Evolutionary conservation across 768 basidiomycete genomes (phyloP).

Genomic region (Stropharia rugosoannulata): DNA sequence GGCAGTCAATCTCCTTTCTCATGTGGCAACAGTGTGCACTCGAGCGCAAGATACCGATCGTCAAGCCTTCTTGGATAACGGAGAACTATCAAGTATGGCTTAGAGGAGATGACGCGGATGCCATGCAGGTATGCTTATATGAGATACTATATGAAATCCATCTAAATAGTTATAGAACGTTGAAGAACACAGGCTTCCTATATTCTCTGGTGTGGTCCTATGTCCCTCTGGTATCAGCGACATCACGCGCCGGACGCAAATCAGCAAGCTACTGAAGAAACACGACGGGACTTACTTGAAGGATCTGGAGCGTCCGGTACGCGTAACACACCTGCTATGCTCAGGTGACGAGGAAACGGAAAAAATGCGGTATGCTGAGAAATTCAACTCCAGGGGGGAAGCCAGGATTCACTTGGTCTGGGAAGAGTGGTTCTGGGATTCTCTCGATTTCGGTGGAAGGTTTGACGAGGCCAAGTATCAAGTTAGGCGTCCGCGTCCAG

Average conservation of each 20-base stretch:
- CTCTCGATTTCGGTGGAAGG: constrained; percentile 70
- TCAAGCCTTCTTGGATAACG: constrained; percentile 75
- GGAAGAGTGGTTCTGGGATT: constrained; percentile 99
- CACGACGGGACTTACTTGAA: constrained; percentile 73
- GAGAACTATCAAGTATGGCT: constrained; percentile 76
- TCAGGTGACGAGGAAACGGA: constrained; percentile 64
- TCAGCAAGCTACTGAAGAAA: constrained; percentile 57
- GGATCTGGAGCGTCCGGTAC: constrained; percentile 73
- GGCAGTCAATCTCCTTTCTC: constrained; percentile 3
- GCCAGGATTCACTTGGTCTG: constrained; percentile 79
- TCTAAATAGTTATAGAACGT: constrained; percentile 45
- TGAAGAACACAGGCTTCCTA: constrained; percentile 58
- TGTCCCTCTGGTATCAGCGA: constrained; percentile 78
- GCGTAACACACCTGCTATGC: constrained; percentile 85
- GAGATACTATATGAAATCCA: neutral
- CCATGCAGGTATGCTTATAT: constrained; percentile 50
- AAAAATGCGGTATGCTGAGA: constrained; percentile 78
- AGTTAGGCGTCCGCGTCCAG: constrained; percentile 58
- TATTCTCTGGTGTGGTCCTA: constrained; percentile 70
- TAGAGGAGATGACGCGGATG: constrained; percentile 75
- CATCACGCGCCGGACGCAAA: constrained; percentile 54
- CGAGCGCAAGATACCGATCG: constrained; percentile 76
- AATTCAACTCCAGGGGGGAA: constrained; percentile 68
- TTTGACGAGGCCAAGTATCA: constrained; percentile 65
- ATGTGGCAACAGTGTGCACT: constrained; percentile 66